These are phyloP conservation scores for Phytophthora brassicae DNA, from an alignment of 352 stramenopile genomes.

Conservation along the genomic window DNA sequence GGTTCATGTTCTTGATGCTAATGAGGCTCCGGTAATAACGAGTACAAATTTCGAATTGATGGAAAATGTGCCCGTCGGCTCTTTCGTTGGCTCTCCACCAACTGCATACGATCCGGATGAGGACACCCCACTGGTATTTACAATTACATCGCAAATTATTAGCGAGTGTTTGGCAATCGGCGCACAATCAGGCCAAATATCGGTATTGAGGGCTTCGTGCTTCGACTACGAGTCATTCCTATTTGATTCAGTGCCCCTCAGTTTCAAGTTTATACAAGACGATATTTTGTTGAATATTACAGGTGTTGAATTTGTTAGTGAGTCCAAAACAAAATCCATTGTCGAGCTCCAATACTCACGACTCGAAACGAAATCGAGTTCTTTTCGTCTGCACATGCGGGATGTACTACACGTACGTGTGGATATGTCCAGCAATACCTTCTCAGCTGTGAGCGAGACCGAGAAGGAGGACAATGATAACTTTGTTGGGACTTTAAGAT, in stretches of 20 bases:
- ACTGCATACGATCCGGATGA: slow-evolving; percentile 23
- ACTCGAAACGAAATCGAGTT: neutral
- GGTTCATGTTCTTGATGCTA: slow-evolving; percentile 49
- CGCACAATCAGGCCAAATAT: slow-evolving; percentile 40
- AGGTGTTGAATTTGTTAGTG: slow-evolving; percentile 10
- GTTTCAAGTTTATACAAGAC: neutral
- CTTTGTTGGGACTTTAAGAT: slow-evolving; percentile 10
- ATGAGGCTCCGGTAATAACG: slow-evolving; percentile 45
- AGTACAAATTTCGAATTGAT: slow-evolving; percentile 21
- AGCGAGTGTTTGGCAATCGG: slow-evolving; percentile 44
- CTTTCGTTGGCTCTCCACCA: slow-evolving; percentile 17
- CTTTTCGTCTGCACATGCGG: slow-evolving; percentile 1
- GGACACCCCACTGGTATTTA: slow-evolving; percentile 22
- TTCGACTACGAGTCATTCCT: slow-evolving; percentile 55
- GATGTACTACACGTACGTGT: slow-evolving; percentile 11
- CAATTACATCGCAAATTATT: slow-evolving; percentile 35
- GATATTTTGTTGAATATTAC: slow-evolving; percentile 12
- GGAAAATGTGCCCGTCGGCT: slow-evolving; percentile 38
- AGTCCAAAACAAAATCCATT: slow-evolving; percentile 1
- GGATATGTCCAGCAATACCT: slow-evolving; percentile 1
- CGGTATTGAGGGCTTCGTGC: slow-evolving; percentile 33
- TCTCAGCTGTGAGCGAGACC: slow-evolving; percentile 13
- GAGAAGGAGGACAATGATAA: neutral
- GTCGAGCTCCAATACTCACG: slow-evolving; percentile 16
- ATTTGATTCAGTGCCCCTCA: slow-evolving; percentile 25